A percentile compares a stretch with the other conserved stretches of the same genome.
Evolutionary conservation across 2,329 filamentous ascomycete genomes (phyloP).

Genomic region (Pseudocercospora eumusae): DNA sequence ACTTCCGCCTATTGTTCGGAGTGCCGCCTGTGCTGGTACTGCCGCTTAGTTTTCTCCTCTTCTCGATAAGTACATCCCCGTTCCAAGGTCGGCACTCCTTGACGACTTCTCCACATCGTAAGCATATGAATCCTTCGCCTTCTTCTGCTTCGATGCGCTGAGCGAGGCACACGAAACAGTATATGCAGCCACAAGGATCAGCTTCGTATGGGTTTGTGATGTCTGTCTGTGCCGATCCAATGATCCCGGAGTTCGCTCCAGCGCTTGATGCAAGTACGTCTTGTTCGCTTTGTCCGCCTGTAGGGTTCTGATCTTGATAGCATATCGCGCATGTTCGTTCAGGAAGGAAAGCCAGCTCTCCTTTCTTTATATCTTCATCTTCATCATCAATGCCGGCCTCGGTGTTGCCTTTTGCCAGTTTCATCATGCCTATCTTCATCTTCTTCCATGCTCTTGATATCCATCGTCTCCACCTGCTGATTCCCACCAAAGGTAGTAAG

Average conservation of each 20-base stretch:
- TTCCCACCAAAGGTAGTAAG: slow-evolving; percentile 91
- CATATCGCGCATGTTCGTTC: slow-evolving; percentile 96
- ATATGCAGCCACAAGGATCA: slow-evolving; percentile 84
- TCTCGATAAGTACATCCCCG: slow-evolving; percentile 71
- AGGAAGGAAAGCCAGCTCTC: slow-evolving; percentile 79
- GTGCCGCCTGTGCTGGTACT: slow-evolving; percentile 27
- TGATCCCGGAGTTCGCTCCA: slow-evolving; percentile 63
- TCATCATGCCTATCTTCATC: slow-evolving; percentile 62
- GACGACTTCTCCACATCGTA: slow-evolving; percentile 81
- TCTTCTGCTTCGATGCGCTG: slow-evolving; percentile 88
- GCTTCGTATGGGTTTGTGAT: slow-evolving; percentile 96
- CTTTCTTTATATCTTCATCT: slow-evolving; percentile 42
- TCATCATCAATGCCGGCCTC: slow-evolving; percentile 44
- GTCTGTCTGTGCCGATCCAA: slow-evolving; percentile 87
- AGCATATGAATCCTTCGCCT: slow-evolving; percentile 88
- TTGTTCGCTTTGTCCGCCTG: slow-evolving; percentile 61
- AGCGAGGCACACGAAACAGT: slow-evolving; percentile 95
- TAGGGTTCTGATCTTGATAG: slow-evolving; percentile 85
- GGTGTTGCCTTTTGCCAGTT: slow-evolving; percentile 47
- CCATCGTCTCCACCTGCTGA: slow-evolving; percentile 89
- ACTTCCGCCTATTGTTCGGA: slow-evolving; percentile 37
- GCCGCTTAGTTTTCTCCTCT: slow-evolving; percentile 16
- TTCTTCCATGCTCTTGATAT: slow-evolving; percentile 83
- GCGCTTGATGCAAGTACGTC: slow-evolving; percentile 64
- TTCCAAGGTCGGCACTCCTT: slow-evolving; percentile 88